These are phyloP conservation scores for Vigna hirtella DNA, from an alignment of 306 rosid genomes.

Conservation along the genomic window DNA sequence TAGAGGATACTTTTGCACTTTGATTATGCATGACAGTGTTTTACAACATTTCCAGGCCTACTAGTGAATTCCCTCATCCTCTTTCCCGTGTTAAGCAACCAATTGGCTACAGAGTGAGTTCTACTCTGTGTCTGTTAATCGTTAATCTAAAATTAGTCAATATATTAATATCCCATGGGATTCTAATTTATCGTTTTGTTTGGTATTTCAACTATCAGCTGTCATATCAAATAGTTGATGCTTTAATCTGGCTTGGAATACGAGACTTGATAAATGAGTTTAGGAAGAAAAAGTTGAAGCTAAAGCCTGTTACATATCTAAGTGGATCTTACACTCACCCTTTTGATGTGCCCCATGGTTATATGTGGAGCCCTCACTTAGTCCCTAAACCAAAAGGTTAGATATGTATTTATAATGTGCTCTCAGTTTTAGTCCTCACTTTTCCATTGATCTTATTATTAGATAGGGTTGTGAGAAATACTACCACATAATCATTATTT, in stretches of 20 bases:
- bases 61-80: conserved; percentile 94
- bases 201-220: conserved; percentile 60
- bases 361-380: conserved; percentile 96
- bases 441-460: neutral
- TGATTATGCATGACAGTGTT: conserved; percentile 21
- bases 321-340: conserved; percentile 70
- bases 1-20: conserved; percentile 28
- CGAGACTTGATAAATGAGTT: conserved; percentile 84
- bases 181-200: conserved; percentile 38
- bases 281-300: conserved; percentile 83
- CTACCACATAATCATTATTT: conserved; percentile 9
- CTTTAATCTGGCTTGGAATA: conserved; percentile 94
- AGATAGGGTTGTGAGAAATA: conserved; percentile 7
- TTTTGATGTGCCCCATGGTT: conserved; percentile 74
- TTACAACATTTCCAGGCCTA: conserved; percentile 69
- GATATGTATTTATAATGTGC: conserved; percentile 34
- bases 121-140: conserved; percentile 15
- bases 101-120: conserved; percentile 79
- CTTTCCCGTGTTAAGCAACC: conserved; percentile 81
- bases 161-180: conserved; percentile 19
- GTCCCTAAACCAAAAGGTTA: conserved; percentile 97
- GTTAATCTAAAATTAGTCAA: conserved; percentile 30
- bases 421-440: conserved; percentile 36
- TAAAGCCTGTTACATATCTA: conserved; percentile 77
- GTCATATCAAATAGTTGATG: conserved; percentile 90